These are phyloP conservation scores for Hansenula sp. DNA, from an alignment of 1,139 yeast genomes.

Conservation along the genomic window DNA sequence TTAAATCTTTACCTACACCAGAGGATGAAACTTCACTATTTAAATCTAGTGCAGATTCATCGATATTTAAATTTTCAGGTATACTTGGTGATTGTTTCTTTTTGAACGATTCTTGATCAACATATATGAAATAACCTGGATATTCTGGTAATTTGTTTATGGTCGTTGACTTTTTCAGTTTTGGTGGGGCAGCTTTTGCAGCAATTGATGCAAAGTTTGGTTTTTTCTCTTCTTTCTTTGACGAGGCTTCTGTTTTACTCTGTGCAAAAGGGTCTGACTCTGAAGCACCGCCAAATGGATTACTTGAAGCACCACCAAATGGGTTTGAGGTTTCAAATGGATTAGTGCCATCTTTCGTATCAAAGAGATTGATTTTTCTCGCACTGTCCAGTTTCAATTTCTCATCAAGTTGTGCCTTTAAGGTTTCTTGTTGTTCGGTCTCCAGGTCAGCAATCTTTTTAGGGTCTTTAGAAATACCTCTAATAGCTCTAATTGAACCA, in stretches of 20 bases:
- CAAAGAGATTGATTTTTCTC: conserved; percentile 31
- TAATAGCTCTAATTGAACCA: conserved; percentile 68
- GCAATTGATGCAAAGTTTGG: conserved; percentile 19
- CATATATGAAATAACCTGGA: conserved; percentile 64
- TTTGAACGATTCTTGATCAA: conserved; percentile 60
- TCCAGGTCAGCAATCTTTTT: conserved; percentile 38
- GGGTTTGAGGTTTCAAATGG: conserved; percentile 37
- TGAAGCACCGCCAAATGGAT: conserved; percentile 26
- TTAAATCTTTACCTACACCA: conserved; percentile 8
- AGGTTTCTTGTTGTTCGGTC: conserved; percentile 33
- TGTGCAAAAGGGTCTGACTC: conserved; percentile 27
- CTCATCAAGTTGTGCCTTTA: conserved; percentile 36
- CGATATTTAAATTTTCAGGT: conserved; percentile 44
- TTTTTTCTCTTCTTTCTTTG: conserved; percentile 6
- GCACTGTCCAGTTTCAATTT: conserved; percentile 39
- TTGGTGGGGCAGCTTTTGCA: conserved; percentile 20
- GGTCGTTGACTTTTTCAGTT: conserved; percentile 21
- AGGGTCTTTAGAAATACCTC: conserved; percentile 69
- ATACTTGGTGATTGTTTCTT: conserved; percentile 27
- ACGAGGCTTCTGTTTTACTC: conserved; percentile 5
- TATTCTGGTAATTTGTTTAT: conserved; percentile 40
- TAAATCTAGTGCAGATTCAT: conserved; percentile 28
- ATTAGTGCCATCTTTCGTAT: conserved; percentile 29
- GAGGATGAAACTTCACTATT: conserved; percentile 32
- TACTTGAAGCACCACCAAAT: conserved; percentile 26